Evolutionary conservation across 768 basidiomycete genomes (phyloP).

Genomic region (Rhizopogon sp.): DNA sequence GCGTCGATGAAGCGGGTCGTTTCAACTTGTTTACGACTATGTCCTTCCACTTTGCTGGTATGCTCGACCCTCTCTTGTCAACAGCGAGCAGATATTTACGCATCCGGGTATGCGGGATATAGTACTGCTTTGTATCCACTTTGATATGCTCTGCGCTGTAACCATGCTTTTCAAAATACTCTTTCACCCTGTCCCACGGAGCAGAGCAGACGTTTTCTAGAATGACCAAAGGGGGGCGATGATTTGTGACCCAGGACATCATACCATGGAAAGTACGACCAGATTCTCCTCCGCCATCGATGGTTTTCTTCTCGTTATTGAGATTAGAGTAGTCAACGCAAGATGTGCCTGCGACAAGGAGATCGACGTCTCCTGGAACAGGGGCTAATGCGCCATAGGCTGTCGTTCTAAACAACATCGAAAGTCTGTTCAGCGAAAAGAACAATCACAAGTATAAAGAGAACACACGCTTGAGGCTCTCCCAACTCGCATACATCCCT

Average conservation of each 20-base stretch:
- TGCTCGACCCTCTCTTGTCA: conserved; percentile 50
- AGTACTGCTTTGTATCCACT: conserved; percentile 84
- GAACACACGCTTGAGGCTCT: conserved; percentile 65
- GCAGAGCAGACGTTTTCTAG: conserved; percentile 92
- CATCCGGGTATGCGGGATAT: conserved; percentile 92
- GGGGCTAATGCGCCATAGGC: conserved; percentile 84
- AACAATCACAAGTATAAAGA: background rate
- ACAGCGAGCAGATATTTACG: conserved; percentile 86
- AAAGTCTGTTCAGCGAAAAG: background rate
- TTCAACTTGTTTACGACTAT: conserved; percentile 56
- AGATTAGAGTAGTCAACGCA: conserved; percentile 97
- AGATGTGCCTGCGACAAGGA: conserved; percentile 90
- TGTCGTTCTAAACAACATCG: conserved; percentile 56
- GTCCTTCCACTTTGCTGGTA: conserved; percentile 68
- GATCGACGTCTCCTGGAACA: conserved; percentile 88
- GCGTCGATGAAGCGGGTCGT: conserved; percentile 81
- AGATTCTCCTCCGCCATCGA: conserved; percentile 87
- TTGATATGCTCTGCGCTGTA: conserved; percentile 71
- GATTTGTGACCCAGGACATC: conserved; percentile 86
- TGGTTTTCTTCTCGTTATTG: conserved; percentile 88
- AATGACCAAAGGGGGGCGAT: conserved; percentile 88
- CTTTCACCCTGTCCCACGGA: conserved; percentile 75
- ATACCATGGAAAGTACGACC: conserved; percentile 93
- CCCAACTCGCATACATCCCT: conserved; percentile 92
- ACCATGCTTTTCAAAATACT: conserved; percentile 67